Evolutionary conservation across 495 filamentous ascomycete genomes (phyloP), one percentile per base, ranked within the genome.

Genomic region (Lasiosphaeria hispida): DNA sequence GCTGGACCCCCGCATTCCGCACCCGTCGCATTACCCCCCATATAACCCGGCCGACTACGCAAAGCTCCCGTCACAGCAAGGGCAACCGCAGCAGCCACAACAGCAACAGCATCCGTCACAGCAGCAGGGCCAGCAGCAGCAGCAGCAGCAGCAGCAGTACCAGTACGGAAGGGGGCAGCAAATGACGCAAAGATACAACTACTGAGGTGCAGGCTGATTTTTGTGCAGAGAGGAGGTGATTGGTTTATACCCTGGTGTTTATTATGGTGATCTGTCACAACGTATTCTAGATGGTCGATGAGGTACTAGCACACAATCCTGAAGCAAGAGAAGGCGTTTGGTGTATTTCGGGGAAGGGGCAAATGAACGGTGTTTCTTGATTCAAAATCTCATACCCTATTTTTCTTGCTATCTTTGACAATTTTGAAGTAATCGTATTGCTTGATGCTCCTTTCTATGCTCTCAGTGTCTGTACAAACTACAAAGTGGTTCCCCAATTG

Each of bases 41-140:
- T 79, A 79, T 52, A 79, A 77, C 52, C 75, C 76, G 7, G 70
- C 73, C 1, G 74, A 79, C 55, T 79, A 77, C 18, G 73, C 69
- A 9, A 69, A 70, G 52, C 41, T 60, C 53, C n/a, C n/a, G 10
- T 10, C 59, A 60, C 11, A 30, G 23, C 23, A 30, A 30, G 23
- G 23, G 5, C 23, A 30, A 30, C 10, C 13, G 15, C 44, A 49
- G n/a, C 47, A 51, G 3, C 13, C 11, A 38, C 51, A 53, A n/a
- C 51, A 49, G 13, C 52, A 56, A 39, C 52, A 63, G 37, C 39
- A 54, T 39, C 56, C 59, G 34, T 45, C 18, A 17, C 47, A 55
- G 19, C 40, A 41, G 41, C 53, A 47, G 18, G 42, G 41, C 38
- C 53, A 44, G 52, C 53, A n/a, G 15, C 43, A 49, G 15, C 45